Evolutionary conservation across 495 filamentous ascomycete species (phyloP).

Genomic region (Lindgomyces ingoldianus): DNA sequence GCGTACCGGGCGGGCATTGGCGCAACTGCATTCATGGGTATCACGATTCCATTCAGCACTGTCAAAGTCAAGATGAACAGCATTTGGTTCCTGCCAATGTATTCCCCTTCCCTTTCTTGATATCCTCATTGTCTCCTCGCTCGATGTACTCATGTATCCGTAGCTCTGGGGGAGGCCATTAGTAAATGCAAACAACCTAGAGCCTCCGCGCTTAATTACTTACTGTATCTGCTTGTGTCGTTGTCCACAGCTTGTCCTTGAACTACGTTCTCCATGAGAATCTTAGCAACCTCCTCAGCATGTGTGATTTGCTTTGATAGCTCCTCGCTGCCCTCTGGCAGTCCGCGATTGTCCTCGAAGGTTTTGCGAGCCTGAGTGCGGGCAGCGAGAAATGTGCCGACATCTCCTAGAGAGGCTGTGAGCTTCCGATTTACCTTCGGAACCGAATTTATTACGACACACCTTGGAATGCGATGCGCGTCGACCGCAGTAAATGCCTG

Average conservation of each 20-base stretch:
- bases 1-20: no score
- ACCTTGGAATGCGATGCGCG: conserved; percentile 83
- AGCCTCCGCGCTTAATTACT: conserved; percentile 39
- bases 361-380: conserved; percentile 64
- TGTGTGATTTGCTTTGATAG: conserved; percentile 61
- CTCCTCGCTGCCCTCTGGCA: conserved; percentile 56
- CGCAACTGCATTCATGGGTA: conserved; percentile 33
- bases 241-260: conserved; percentile 64
- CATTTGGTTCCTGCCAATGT: conserved; percentile 39
- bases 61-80: conserved; percentile 33
- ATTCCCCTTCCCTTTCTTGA: conserved; percentile 46
- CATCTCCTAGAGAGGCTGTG: conserved; percentile 60
- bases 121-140: conserved; percentile 84
- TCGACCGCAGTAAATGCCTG: conserved; percentile 77
- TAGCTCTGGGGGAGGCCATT: conserved; percentile 58
- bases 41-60: conserved; percentile 19
- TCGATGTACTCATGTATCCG: conserved; percentile 89
- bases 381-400: conserved; percentile 65
- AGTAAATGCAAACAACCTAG: conserved; percentile 7
- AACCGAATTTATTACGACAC: conserved; percentile 6
- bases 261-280: conserved; percentile 82
- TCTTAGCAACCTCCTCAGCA: conserved; percentile 78
- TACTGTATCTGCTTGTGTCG: conserved; percentile 64
- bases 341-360: conserved; percentile 66
- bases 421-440: background rate